Percentiles rank a stretch among this genome's conserved stretches.
Evolutionary conservation across 805 yeast genomes (phyloP).

Genomic region (Lachancea sp.): DNA sequence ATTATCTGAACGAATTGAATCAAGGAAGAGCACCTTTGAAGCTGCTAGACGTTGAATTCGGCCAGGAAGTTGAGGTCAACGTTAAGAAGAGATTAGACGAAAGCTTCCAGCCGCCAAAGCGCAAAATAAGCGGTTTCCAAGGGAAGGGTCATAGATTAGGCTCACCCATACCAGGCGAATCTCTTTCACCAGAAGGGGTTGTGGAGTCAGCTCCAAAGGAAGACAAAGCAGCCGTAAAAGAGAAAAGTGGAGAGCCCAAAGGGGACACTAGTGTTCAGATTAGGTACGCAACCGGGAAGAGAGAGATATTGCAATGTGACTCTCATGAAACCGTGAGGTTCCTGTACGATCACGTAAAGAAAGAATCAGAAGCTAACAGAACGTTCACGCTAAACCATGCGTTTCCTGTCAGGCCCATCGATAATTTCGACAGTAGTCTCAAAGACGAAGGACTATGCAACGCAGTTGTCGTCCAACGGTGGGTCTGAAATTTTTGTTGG

Average conservation of each 20-base stretch:
- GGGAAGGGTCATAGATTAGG: conserved; percentile 87
- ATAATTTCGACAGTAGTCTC: conserved; percentile 49
- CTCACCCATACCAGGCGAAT: conserved; percentile 77
- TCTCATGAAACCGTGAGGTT: conserved; percentile 57
- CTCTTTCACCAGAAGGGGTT: conserved; percentile 11
- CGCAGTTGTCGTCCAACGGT: conserved; percentile 86
- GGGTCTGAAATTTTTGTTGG: conserved; percentile 43
- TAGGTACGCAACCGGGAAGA: conserved; percentile 75
- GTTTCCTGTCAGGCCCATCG: conserved; percentile 73
- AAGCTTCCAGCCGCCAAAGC: conserved; percentile 66
- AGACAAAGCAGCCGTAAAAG: conserved; percentile 13
- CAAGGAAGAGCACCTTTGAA: conserved; percentile 88
- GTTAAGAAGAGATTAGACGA: conserved; percentile 79
- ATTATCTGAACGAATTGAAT: conserved; percentile 70
- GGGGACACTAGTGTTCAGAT: conserved; percentile 79
- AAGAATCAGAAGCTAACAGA: conserved; percentile 40
- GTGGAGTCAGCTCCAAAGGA: conserved; percentile 9
- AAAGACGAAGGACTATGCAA: conserved; percentile 71
- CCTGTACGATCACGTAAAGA: conserved; percentile 63
- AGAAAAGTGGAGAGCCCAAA: conserved; percentile 21
- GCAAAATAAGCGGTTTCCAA: conserved; percentile 54
- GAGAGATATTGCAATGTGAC: conserved; percentile 57
- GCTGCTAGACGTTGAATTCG: conserved; percentile 72
- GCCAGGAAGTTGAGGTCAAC: conserved; percentile 89
- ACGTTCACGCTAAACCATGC: conserved; percentile 66